These are phyloP conservation scores for Ophiocordyceps robertsii DNA, from an alignment of 2,329 filamentous ascomycete species.

Conservation along the genomic window DNA sequence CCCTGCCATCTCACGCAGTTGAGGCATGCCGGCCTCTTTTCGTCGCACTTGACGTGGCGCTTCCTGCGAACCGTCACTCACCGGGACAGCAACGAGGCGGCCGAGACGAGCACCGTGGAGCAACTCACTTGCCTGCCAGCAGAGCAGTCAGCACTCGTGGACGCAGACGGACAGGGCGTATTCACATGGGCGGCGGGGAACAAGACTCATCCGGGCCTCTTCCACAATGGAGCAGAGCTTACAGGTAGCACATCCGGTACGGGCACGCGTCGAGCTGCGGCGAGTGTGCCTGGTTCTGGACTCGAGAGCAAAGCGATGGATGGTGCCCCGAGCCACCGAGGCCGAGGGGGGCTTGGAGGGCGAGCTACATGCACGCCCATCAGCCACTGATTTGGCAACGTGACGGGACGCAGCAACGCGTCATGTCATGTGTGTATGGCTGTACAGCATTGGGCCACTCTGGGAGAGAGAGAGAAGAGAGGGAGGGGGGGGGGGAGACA, in stretches of 20 bases:
- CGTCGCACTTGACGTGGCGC: constrained; percentile 29
- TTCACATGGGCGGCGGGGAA: too few relatives aligned
- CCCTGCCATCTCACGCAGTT: constrained; percentile 28
- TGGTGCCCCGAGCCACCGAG: constrained; percentile 12
- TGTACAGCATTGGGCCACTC: too few relatives aligned
- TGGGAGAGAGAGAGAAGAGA: too few relatives aligned
- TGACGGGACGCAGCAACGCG: too few relatives aligned
- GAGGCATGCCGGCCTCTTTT: constrained; percentile 24
- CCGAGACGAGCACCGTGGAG: too few relatives aligned
- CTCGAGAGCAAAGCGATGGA: constrained; percentile 24
- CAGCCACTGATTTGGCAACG: too few relatives aligned
- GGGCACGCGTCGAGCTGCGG: constrained; percentile 22
- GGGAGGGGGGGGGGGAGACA: too few relatives aligned
- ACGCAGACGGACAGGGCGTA: too few relatives aligned
- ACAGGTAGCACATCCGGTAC: constrained; percentile 24
- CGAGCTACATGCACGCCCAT: neutral
- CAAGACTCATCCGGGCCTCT: too few relatives aligned
- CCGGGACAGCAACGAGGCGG: neutral
- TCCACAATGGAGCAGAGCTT: constrained; percentile 6
- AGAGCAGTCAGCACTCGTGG: too few relatives aligned
- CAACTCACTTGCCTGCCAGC: too few relatives aligned
- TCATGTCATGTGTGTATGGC: too few relatives aligned
- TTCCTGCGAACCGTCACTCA: constrained; percentile 12
- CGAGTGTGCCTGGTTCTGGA: constrained; percentile 22
- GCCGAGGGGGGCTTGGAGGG: constrained; percentile 2